Evolutionary conservation across 495 filamentous ascomycete species (phyloP), one percentile per base, ranked within the genome.

Genomic region (Podospora bellae-mahoneyi): DNA sequence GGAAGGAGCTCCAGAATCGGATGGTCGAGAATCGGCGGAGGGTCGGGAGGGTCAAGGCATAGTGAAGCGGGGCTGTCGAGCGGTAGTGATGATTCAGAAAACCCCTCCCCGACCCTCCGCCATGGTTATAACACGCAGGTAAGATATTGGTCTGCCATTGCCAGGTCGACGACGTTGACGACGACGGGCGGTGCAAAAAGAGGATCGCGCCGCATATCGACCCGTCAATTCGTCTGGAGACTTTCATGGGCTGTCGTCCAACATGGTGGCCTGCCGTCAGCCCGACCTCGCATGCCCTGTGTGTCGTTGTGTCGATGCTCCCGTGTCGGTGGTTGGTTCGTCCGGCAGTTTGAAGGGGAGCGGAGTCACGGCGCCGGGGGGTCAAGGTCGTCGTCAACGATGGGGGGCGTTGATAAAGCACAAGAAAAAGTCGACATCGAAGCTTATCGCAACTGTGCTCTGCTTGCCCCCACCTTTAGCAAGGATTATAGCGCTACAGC

Each of bases 221-320:
- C 78, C 81, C 78, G 75, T 84, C 79, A 76, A 83, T 80, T 80
- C 78, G 79, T 74, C 74, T 81, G 68, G 79, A 74, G 77, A 81
- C 76, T 83, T 79, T 84, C 82, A 84, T 84, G 82, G 77, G 82
- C 75, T 79, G 77, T 78, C 74, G 78, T 75, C 75, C 69, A 75
- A 74, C 82, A 84, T 84, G 76, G 71, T 82, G 76, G 73, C 77
- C 70, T 73, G 69, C 74, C 73, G 72, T 69, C 76, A 81, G 77
- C 77, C 78, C 74, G 78, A 70, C 77, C 75, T 77, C 72, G 72
- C 65, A 58, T 58, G 55, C 67, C 76, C 71, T 39, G 32, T 28
- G 62, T 20, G 56, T 65, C 68, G 32, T 62, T 39, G 23, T 19
- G 34, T 54, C 64, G 15, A 27, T 5, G 19, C 64, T 30, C 44